These are phyloP conservation scores for Colletotrichum sp. DNA, from an alignment of 2,329 filamentous ascomycete genomes.

Conservation along the genomic window DNA sequence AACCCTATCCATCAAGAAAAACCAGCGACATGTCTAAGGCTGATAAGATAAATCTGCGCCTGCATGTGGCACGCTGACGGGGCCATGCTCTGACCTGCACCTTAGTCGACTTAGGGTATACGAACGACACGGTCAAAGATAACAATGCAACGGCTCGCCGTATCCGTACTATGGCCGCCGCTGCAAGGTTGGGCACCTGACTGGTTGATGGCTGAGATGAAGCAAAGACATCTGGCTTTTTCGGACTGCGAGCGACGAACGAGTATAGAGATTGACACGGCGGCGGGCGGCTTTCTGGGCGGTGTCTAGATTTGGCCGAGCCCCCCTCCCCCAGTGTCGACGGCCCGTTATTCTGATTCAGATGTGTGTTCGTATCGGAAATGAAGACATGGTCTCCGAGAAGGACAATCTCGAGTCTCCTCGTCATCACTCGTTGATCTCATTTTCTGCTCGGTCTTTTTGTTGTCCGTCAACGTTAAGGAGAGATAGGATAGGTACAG, in stretches of 20 bases:
- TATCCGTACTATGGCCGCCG: background rate
- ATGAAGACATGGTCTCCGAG: background rate
- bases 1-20: background rate
- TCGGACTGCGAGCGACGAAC: background rate
- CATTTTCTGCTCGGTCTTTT: background rate
- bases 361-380: background rate
- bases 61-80: background rate
- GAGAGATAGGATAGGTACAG: background rate
- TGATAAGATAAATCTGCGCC: background rate
- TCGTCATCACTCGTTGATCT: conserved; percentile 3
- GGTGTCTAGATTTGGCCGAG: background rate
- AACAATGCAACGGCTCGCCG: background rate
- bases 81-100: background rate
- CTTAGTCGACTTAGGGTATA: background rate
- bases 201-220: conserved; percentile 1
- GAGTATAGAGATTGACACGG: background rate
- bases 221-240: background rate
- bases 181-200: background rate
- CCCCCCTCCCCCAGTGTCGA: background rate
- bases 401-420: background rate
- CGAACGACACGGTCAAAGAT: background rate
- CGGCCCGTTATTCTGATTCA: background rate
- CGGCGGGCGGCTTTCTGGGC: background rate
- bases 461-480: background rate
- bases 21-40: background rate